A percentile compares a stretch with the other conserved stretches of the same genome.
Evolutionary conservation across 2,329 filamentous ascomycete genomes (phyloP).

Genomic region (Ascochyta koolunga): DNA sequence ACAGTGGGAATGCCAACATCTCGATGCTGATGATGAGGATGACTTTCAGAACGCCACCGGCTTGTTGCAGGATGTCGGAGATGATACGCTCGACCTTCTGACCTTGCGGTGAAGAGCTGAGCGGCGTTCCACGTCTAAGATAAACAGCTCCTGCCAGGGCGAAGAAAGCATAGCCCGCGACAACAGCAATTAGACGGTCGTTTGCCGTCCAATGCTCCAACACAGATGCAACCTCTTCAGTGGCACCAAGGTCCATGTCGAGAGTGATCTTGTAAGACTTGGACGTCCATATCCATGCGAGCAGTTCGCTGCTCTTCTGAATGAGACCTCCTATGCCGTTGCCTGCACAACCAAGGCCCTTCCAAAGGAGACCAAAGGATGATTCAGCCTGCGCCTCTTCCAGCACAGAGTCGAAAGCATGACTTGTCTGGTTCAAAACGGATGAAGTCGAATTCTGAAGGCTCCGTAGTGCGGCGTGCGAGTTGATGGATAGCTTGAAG

Average conservation of each 20-base stretch:
- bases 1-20: conserved; percentile 96
- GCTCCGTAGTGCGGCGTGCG: conserved; percentile 46
- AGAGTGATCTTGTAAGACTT: conserved; percentile 48
- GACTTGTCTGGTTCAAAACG: conserved; percentile 40
- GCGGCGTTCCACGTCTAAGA: conserved; percentile 72
- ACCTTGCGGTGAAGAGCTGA: conserved; percentile 63
- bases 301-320: conserved; percentile 17
- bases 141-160: conserved; percentile 79
- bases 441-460: conserved; percentile 46
- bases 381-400: conserved; percentile 35
- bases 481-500: conserved; percentile 46
- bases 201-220: conserved; percentile 53
- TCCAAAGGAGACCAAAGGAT: conserved; percentile 20
- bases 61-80: conserved; percentile 85
- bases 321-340: conserved; percentile 17
- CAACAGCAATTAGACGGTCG: conserved; percentile 73
- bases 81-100: conserved; percentile 73
- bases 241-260: conserved; percentile 36
- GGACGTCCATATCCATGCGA: conserved; percentile 38
- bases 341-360: conserved; percentile 26
- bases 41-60: conserved; percentile 95
- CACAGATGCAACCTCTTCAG: conserved; percentile 24
- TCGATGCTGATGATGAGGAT: conserved; percentile 98
- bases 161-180: conserved; percentile 80
- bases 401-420: conserved; percentile 29